Percentiles rank a stretch among this genome's conserved stretches.
These are phyloP conservation scores for Heliamphora pulchella DNA, from an alignment of 179 eudicot species.

Conservation along the genomic window DNA sequence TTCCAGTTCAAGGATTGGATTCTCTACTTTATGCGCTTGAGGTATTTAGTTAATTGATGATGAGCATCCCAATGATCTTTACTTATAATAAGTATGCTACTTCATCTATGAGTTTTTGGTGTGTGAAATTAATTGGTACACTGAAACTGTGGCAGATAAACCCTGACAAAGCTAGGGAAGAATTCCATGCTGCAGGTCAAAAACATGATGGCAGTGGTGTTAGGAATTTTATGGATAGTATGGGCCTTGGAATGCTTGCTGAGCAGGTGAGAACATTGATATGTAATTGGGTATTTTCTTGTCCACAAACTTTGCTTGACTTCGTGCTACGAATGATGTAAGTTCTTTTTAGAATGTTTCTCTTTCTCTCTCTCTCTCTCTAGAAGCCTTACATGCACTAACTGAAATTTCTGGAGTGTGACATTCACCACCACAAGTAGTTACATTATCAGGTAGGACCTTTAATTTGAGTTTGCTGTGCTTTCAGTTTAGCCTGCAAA, in stretches of 20 bases:
- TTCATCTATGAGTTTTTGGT: background rate
- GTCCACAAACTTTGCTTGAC: background rate
- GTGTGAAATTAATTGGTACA: background rate
- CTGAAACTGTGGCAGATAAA: slow-evolving; percentile 40
- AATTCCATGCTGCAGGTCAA: slow-evolving; percentile 40
- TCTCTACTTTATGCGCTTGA: slow-evolving; percentile 61
- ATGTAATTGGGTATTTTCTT: background rate
- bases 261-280: slow-evolving; percentile 40
- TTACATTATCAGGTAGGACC: background rate
- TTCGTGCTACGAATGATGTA: background rate
- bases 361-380: background rate
- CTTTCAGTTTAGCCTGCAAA: too few relatives aligned
- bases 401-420: background rate
- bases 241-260: slow-evolving; percentile 68
- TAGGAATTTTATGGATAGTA: slow-evolving; percentile 63
- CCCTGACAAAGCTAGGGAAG: slow-evolving; percentile 65
- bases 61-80: background rate
- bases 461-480: background rate
- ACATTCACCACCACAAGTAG: background rate
- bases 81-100: background rate
- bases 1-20: slow-evolving; percentile 63
- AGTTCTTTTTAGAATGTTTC: too few relatives aligned
- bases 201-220: slow-evolving; percentile 45
- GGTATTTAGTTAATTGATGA: slow-evolving; percentile 22
- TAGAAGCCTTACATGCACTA: background rate